Base-by-base conservation (phyloP, 2,329 filamentous ascomycete genomes). In the Monilinia aucupariae region DNA sequence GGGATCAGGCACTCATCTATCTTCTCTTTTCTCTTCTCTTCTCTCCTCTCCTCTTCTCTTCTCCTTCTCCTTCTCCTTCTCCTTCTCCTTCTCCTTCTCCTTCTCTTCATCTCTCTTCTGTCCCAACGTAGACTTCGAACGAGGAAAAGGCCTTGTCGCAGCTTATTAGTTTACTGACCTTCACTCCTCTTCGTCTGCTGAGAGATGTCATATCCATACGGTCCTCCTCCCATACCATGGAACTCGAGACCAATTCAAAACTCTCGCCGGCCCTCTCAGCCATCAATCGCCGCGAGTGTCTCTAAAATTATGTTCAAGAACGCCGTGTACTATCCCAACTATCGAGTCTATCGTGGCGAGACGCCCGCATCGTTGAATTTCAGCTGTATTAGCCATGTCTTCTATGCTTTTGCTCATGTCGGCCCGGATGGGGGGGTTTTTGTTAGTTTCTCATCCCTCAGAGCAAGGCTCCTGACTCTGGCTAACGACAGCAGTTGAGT, bases 321-420 rank as follows among this genome's bases (percentile, higher is more conserved):
- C 75, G 90, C 87, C 27, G 88, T 91, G 22, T 94, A 93, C 77
- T 94, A 91, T 74, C 89, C 89, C n/a, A 93, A 91, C 75, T 86
- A 85, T 77, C 81, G 86, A 64, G 84, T 91, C 68, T 91, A 92
- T 76, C 81, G 82, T 63, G 83, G 87, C 67, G 85, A 90, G 70
- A 88, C 88, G 20, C 90, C 90, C 0, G 89, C 85, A 1, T 85
- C 85, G 62, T 78, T 93, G 71, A 89, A 90, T 73, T 85, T 91
- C 74, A 84, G 84, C 68, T 90, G 88, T 71, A 86, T 93, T 70
- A 92, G 88, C 68, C 88, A 91, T 72, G 85, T 92, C 32, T 92
- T 92, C 75, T 93, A 93, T 73, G 89, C 90, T 15, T 92, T 90
- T 81, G 89, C 89, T 64, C 89, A 83, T 76, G 83, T 93, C 50